A percentile compares a stretch with the other conserved stretches of the same genome.
Evolutionary conservation across 257 asterid species (phyloP).

Genomic region (Paulownia fortunei): DNA sequence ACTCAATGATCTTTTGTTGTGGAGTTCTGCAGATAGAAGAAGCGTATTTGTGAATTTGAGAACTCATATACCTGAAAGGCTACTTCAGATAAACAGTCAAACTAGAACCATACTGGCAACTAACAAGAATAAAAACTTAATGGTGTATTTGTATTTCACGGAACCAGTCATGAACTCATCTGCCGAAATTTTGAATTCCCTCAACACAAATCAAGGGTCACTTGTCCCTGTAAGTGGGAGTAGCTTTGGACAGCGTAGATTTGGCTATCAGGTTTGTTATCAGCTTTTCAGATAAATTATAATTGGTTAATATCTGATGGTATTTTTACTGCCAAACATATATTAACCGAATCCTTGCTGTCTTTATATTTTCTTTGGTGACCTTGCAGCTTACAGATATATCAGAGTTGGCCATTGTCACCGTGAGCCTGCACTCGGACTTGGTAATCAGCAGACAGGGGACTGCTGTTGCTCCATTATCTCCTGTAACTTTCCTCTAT

Average conservation of each 20-base stretch:
- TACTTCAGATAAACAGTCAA: slow-evolving; percentile 65
- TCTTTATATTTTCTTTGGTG: background rate
- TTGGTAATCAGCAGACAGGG: slow-evolving; percentile 71
- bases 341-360: background rate
- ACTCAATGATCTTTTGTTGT: slow-evolving; percentile 21
- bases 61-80: slow-evolving; percentile 80
- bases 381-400: slow-evolving; percentile 61
- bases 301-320: background rate
- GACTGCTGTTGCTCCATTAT: slow-evolving; percentile 74
- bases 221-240: slow-evolving; percentile 67
- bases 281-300: background rate
- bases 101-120: slow-evolving; percentile 80
- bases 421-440: slow-evolving; percentile 69
- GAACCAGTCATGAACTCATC: slow-evolving; percentile 86
- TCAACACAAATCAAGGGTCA: slow-evolving; percentile 67
- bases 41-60: slow-evolving; percentile 67
- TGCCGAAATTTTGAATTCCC: slow-evolving; percentile 67
- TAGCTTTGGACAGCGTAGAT: slow-evolving; percentile 78
- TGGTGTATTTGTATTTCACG: slow-evolving; percentile 74
- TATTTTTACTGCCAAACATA: background rate
- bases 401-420: slow-evolving; percentile 63
- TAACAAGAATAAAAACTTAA: slow-evolving; percentile 61
- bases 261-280: slow-evolving; percentile 79
- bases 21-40: slow-evolving; percentile 69
- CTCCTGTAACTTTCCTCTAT: slow-evolving; percentile 85